Base-by-base conservation (phyloP, 2,329 filamentous ascomycete species). In the Fusarium aywerte region DNA sequence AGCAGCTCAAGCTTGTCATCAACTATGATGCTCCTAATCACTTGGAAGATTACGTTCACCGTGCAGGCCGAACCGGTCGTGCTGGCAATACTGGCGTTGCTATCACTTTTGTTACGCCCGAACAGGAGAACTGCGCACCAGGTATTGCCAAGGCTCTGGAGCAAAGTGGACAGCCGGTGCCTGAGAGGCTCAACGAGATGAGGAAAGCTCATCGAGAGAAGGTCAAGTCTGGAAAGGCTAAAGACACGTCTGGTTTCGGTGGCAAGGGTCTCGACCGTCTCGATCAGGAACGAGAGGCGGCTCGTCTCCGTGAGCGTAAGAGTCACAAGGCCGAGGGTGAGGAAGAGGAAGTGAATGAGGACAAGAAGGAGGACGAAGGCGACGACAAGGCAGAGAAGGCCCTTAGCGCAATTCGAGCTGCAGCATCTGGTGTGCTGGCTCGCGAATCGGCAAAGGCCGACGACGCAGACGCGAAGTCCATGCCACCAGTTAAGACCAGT, bases 11-110 rank as follows among this genome's bases (percentile, higher is more conserved):
- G 78, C 85, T 98, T 31, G 96, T 99, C 53, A 90, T 99, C 80
- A 98, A 98, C 79, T 97, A 93, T 76, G 94, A 97, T 75, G 92
- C 91, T 1, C 95, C 94, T 1, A 97, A 97, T 73, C 94, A 98
- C 80, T 80, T 97, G 64, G 96, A 99, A 79, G 96, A 98, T 75
- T 98, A 98, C 74, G 95, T 98, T 38, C 96, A 97, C 77, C 90
- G 96, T 66, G 93, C 92, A 55, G 96, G 96, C 45, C 92, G 96
- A 72, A 98, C 96, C 9, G 96, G 96, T 12, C 90, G 96, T 76
- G 96, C 96, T 43, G 96, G 96, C 38, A 97, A 97, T 74, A 97
- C 89, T 21, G 96, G 96, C 66, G 97, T 93, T 36, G 96, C 96
- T 0, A 92, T 99, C 49, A 99, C 96, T 0, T 97, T 98, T 75